Evolutionary conservation across 179 eudicot genomes (phyloP).

Genomic region (Camellia oleifera): DNA sequence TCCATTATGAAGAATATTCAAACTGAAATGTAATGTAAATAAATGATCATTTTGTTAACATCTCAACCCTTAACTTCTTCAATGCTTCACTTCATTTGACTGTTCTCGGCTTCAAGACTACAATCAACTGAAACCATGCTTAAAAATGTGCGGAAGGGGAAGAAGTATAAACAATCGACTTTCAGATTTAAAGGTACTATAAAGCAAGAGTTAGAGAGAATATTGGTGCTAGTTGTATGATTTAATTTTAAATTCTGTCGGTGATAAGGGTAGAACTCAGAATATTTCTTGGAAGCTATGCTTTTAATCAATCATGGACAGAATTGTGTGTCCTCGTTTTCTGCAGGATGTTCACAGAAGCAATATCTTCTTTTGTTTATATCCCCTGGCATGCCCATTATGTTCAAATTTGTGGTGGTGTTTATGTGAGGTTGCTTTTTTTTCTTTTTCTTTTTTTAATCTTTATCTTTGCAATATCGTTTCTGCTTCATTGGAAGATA

Average conservation of each 20-base stretch:
- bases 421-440: not conserved
- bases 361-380: not conserved
- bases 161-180: not conserved
- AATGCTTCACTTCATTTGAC: not conserved
- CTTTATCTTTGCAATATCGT: not conserved
- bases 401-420: not conserved
- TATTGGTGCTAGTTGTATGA: not conserved
- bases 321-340: not conserved
- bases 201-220: not conserved
- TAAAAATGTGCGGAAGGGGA: not conserved
- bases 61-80: not conserved
- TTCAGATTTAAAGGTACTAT: not conserved
- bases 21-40: not conserved
- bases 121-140: not conserved
- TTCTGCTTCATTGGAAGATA: not conserved
- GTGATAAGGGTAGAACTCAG: not conserved
- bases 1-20: not conserved
- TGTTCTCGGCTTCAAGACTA: not conserved
- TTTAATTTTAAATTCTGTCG: conserved; percentile 2
- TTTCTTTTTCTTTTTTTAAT: not conserved
- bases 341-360: not conserved
- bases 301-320: not conserved
- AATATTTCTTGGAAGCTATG: not conserved
- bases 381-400: not conserved
- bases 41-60: not conserved